Evolutionary conservation across 805 yeast genomes (phyloP), one percentile per base, ranked within the genome.

Genomic region (Yarrowia porcina): DNA sequence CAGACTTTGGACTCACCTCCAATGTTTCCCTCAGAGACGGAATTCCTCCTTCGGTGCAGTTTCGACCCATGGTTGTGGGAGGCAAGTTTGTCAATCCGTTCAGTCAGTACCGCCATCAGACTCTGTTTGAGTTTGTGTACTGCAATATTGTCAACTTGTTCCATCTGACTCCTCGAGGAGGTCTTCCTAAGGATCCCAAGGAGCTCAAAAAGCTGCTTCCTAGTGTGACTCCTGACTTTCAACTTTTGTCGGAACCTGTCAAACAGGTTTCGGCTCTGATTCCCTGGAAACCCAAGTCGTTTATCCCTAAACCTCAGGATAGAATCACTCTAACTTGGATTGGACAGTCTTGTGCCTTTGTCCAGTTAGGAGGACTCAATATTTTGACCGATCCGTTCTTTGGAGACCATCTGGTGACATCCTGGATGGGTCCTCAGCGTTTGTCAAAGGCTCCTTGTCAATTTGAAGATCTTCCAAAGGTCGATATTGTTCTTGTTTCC

Each of bases 1-100:
- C 38, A 5, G 56, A 49, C 20, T 49, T 61, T 10, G 38, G 60
- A 10, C 42, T 50, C 17, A 33, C 18, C 21, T 32, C 42, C 33
- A 30, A 57, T 39, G 42, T 50, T 3, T 27, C 44, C 60, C 60
- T 36, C 39, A 63, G 64, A 70, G 32, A 70, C 68, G 56, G 56
- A 4, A 49, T 61, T 45, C 66, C 32, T 47, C 65, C 38, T 64
- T 28, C 72, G 65, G 11, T 60, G 33, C 60, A 79, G 66, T 85
- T 77, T 65, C 73, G 76, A 3, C 76, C 83, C 2, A 69, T 86
- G 64, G 75, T 76, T n/a, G 76, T 90, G 0, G 81, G 82, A 18
- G 97, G 97, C 10, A 78, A 91, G 68, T 93, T 83, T 75, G 94
- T 90, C 64, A 93, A 93, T 69, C 98, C 98, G 1, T 93, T 93